phyloP scores from a whole-genome alignment of 139 green algal species.

The Eudorina sp. region DNA sequence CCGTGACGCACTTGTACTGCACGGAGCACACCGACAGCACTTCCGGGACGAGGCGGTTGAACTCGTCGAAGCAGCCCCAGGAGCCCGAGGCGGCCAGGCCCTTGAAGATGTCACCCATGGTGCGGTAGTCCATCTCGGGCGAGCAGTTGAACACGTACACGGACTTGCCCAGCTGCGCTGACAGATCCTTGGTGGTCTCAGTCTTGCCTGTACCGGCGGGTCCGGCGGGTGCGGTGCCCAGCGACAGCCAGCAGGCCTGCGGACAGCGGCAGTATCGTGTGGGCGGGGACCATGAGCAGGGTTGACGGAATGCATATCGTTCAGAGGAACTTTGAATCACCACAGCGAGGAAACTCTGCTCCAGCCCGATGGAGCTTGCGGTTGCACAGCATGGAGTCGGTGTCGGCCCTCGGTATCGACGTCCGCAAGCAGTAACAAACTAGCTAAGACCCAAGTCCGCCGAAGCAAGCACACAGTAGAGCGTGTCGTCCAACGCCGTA shows the following conservation, averaged over 20 bases:
- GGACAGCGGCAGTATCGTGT: too few species aligned
- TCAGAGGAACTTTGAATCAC: too few species aligned
- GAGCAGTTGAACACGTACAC: slow-evolving; percentile 93
- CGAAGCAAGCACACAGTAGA: background rate
- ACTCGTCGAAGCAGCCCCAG: slow-evolving; percentile 92
- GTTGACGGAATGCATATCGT: too few species aligned
- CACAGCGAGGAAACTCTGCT: too few species aligned
- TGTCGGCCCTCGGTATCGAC: too few species aligned
- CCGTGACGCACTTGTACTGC: slow-evolving; percentile 90
- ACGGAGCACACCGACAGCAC: slow-evolving; percentile 88
- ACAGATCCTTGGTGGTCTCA: slow-evolving; percentile 90
- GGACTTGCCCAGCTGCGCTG: slow-evolving; percentile 87
- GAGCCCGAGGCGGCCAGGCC: slow-evolving; percentile 81
- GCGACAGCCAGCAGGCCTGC: slow-evolving; percentile 86
- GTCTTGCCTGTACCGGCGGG: slow-evolving; percentile 87
- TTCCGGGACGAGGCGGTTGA: slow-evolving; percentile 87
- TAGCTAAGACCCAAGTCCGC: too few species aligned
- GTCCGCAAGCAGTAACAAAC: too few species aligned
- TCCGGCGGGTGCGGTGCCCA: slow-evolving; percentile 85
- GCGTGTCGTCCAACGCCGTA: background rate
- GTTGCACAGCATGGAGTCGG: too few species aligned
- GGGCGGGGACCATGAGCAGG: too few species aligned
- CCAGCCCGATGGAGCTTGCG: too few species aligned
- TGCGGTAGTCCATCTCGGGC: slow-evolving; percentile 91
- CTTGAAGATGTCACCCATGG: slow-evolving; percentile 93